Percentiles rank a stretch among this genome's conserved stretches.
phyloP scores from a whole-genome alignment of 768 basidiomycete species.

The Tylopilus sp. region DNA sequence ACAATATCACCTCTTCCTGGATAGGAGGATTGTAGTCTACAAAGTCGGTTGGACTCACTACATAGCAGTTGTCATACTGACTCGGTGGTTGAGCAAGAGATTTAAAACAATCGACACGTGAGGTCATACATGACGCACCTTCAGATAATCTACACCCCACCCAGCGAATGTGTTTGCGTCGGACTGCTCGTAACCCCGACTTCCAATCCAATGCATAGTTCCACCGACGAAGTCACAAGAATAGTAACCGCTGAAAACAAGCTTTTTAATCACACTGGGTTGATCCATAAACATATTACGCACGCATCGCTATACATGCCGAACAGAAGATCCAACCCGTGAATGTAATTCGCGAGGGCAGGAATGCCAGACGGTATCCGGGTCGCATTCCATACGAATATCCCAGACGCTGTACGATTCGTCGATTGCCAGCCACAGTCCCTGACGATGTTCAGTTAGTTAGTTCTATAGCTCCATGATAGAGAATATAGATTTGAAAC shows the following conservation, averaged over 20 bases:
- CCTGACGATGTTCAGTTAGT: background rate
- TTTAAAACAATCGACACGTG: background rate
- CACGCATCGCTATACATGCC: conserved; percentile 15
- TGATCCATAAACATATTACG: background rate
- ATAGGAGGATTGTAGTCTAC: background rate
- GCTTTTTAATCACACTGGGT: background rate
- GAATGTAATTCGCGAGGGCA: conserved; percentile 7
- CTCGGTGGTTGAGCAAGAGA: background rate
- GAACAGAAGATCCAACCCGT: conserved; percentile 6
- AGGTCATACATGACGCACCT: no score
- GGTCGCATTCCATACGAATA: conserved; percentile 6
- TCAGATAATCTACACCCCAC: conserved; percentile 14
- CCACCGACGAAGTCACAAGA: conserved; percentile 6
- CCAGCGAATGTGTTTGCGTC: conserved; percentile 4
- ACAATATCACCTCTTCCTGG: conserved; percentile 2
- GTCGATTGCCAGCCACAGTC: conserved; percentile 15
- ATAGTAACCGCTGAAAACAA: conserved; percentile 5
- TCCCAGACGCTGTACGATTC: conserved; percentile 1
- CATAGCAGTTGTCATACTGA: conserved; percentile 16
- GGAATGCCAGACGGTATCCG: conserved; percentile 12
- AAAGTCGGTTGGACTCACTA: conserved; percentile 3
- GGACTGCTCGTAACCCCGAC: conserved; percentile 5
- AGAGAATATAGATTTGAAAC: background rate
- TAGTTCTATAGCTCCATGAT: background rate
- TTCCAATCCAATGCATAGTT: conserved; percentile 1